A percentile compares a stretch with the other conserved stretches of the same genome.
These are phyloP conservation scores for Paracorniculantispora psalliotae DNA, from an alignment of 2,329 filamentous ascomycete species.

Conservation along the genomic window DNA sequence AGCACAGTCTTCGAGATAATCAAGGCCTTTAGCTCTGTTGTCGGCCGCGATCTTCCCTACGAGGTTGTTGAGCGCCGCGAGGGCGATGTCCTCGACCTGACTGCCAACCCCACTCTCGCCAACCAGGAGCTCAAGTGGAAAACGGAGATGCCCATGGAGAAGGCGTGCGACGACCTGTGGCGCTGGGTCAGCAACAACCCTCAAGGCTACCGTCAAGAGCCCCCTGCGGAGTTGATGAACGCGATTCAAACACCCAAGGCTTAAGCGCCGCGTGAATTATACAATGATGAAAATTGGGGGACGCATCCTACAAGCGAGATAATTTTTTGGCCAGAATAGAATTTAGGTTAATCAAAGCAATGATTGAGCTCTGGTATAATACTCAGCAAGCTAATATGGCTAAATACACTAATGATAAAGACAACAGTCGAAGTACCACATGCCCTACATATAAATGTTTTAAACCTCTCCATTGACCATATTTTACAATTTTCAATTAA, in stretches of 20 bases:
- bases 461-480: not conserved
- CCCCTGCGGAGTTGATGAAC: slow-evolving; percentile 76
- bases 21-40: slow-evolving; percentile 83
- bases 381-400: not conserved
- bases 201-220: slow-evolving; percentile 85
- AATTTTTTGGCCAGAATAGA: not conserved
- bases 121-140: slow-evolving; percentile 91
- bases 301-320: slow-evolving; percentile 16
- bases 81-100: slow-evolving; percentile 91
- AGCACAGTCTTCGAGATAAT: slow-evolving; percentile 98
- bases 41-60: slow-evolving; percentile 82
- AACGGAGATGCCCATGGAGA: slow-evolving; percentile 82
- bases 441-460: not conserved
- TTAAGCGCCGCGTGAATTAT: slow-evolving; percentile 16
- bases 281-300: slow-evolving; percentile 16
- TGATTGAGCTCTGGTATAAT: not conserved
- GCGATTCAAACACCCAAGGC: slow-evolving; percentile 43
- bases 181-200: slow-evolving; percentile 97
- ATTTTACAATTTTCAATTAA: not conserved
- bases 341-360: not conserved
- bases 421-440: not conserved
- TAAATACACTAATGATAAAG: not conserved
- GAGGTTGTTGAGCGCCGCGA: slow-evolving; percentile 76
- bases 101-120: slow-evolving; percentile 81
- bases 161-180: slow-evolving; percentile 93